Conservation (phyloP, 2,329 filamentous ascomycete genomes). For the Sporothrix mexicana region DNA sequence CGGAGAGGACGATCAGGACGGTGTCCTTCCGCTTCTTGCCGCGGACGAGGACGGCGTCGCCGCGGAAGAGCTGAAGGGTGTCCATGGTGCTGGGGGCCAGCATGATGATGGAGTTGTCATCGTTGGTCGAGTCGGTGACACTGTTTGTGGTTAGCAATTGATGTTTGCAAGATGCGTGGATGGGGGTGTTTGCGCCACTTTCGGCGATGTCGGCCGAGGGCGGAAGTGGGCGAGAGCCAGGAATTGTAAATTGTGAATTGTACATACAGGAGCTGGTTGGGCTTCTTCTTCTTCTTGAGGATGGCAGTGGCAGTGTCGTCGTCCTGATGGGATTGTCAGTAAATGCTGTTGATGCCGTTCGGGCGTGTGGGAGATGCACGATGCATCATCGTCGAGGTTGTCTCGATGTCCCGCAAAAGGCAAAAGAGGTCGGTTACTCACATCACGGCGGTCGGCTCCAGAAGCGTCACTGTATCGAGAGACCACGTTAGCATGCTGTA, state of each 20-base stretch:
- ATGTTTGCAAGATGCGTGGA: not conserved
- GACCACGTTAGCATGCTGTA: slow-evolving; percentile 47
- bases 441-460: slow-evolving; percentile 83
- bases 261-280: slow-evolving; percentile 90
- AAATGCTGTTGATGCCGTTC: not conserved
- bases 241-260: not conserved
- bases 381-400: no score
- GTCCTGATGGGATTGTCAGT: slow-evolving; percentile 59
- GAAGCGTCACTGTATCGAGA: slow-evolving; percentile 75
- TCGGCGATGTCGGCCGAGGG: not conserved
- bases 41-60: slow-evolving; percentile 96
- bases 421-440: slow-evolving; percentile 52
- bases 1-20: slow-evolving; percentile 93
- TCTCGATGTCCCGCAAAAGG: no score
- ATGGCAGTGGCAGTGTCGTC: slow-evolving; percentile 95
- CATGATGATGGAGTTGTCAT: slow-evolving; percentile 99
- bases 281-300: slow-evolving; percentile 99
- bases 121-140: slow-evolving; percentile 97
- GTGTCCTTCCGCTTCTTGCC: slow-evolving; percentile 99
- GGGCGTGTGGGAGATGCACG: not conserved
- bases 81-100: slow-evolving; percentile 99
- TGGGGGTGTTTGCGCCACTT: not conserved
- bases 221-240: no score
- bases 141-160: slow-evolving; percentile 52
- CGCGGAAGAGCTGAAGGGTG: slow-evolving; percentile 95